Evolutionary conservation across 345 rosid species (phyloP), one percentile per base, ranked within the genome.

Genomic region (Lepidium didymum): DNA sequence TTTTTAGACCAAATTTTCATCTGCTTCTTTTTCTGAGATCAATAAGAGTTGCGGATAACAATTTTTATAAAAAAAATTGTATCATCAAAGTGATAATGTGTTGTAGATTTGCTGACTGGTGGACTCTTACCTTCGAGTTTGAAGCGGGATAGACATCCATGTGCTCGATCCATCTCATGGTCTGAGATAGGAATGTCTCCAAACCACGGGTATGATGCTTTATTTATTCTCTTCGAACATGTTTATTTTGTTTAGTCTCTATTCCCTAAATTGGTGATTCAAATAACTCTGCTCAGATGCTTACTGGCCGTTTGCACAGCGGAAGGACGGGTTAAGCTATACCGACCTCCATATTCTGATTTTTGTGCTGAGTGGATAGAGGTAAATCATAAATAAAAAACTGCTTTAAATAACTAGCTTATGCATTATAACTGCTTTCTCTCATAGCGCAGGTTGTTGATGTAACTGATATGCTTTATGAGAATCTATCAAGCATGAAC

Each of bases 361-460:
- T 93, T 87, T 70, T 81, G 80, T 77, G 83, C 99, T 58, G 96
- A 94, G 72, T 94, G 99, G 99, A 71, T 94, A 67, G 97, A 85
- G 96, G 97, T 94, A 38, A 29, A 9, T 35, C 47, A 18, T 57
- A 3, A 62, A 6, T n/a, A n/a, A 25, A 25, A 25, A 25, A 25
- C 27, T 25, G 34, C 16, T 5, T 56, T 19, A 7, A 18, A 6
- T 16, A 21, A 14, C 53, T 38, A 19, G 7, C 57, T 38, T 56
- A 33, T 46, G 54, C 12, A 27, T 47, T 42, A 49, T 42, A 41
- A 21, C 50, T 18, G 49, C 8, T 70, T 55, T 62, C 72, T 53
- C 62, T 77, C 62, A 73, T 64, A 21, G 27, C 50, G 25, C 73
- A 94, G 97, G 78, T 86, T 64, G 43, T 76, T 58, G 96, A 94